Percentiles rank a stretch among this genome's conserved stretches.
phyloP scores from a whole-genome alignment of 2,329 filamentous ascomycete genomes.

The Aspergillus transmontanensis region DNA sequence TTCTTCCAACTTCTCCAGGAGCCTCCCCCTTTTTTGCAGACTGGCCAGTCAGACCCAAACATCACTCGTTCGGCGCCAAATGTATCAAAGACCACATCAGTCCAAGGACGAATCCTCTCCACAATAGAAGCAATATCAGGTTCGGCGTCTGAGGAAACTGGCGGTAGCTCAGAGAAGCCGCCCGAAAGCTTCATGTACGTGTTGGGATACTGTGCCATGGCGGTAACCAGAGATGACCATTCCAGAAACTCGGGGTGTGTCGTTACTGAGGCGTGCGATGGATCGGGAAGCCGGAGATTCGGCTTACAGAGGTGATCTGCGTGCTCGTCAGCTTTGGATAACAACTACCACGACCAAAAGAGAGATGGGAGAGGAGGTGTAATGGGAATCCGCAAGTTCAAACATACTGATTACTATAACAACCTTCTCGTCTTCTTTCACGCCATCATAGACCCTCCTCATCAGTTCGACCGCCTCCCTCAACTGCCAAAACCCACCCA shows the following conservation, averaged over 20 bases:
- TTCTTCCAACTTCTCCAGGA: conserved; percentile 76
- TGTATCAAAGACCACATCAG: conserved; percentile 68
- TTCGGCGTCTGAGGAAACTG: conserved; percentile 36
- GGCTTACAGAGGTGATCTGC: conserved; percentile 90
- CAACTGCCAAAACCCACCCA: conserved; percentile 73
- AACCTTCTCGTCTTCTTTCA: conserved; percentile 54
- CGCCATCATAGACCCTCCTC: conserved; percentile 64
- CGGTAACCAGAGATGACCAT: conserved; percentile 71
- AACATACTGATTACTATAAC: conserved; percentile 64
- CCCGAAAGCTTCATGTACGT: conserved; percentile 95
- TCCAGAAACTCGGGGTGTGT: conserved; percentile 61
- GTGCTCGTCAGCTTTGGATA: conserved; percentile 15
- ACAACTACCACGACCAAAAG: conserved; percentile 1
- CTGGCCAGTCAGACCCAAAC: conserved; percentile 93
- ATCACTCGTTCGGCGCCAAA: conserved; percentile 76
- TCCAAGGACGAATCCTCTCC: conserved; percentile 68
- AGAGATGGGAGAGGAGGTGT: not conserved
- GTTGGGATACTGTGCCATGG: conserved; percentile 64
- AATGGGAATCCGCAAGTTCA: not conserved
- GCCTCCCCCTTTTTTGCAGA: conserved; percentile 72
- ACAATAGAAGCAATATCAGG: conserved; percentile 44
- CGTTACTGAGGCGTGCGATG: conserved; percentile 48
- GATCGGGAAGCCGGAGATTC: conserved; percentile 61
- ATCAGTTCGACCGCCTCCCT: conserved; percentile 73
- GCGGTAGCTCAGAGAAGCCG: conserved; percentile 74